Percentiles rank a stretch among this genome's conserved stretches.
phyloP scores from a whole-genome alignment of 2,329 filamentous ascomycete genomes.

The Aspergillus glaucus region DNA sequence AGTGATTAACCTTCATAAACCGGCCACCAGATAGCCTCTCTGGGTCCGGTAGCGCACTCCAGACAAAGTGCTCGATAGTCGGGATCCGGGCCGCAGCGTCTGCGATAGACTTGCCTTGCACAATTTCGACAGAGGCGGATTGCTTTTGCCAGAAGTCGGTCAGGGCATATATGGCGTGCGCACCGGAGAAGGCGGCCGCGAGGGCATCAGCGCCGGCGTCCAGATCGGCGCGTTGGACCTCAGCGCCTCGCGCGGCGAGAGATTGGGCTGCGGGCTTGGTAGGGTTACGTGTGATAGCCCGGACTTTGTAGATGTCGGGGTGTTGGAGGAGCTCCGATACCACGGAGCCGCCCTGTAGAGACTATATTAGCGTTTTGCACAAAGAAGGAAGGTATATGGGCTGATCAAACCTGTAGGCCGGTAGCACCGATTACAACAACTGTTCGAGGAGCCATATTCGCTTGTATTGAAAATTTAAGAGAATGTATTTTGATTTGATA shows the following conservation, averaged over 20 bases:
- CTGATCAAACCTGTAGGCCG: constrained; percentile 4
- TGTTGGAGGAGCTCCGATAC: constrained; percentile 40
- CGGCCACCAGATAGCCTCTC: constrained; percentile 3
- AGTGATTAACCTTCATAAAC: constrained; percentile 7
- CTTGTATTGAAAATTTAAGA: background rate
- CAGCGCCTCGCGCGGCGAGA: constrained; percentile 15
- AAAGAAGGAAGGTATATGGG: background rate
- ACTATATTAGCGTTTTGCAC: background rate
- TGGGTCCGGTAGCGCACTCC: constrained; percentile 7
- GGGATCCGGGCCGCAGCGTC: constrained; percentile 5
- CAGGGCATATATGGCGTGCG: constrained; percentile 6
- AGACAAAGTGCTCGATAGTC: constrained; percentile 6
- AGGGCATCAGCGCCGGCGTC: constrained; percentile 2
- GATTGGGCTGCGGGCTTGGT: constrained; percentile 16
- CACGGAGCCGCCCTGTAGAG: constrained; percentile 40
- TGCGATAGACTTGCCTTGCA: constrained; percentile 6
- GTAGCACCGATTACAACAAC: constrained; percentile 10
- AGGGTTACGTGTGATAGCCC: constrained; percentile 43
- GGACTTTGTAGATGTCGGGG: constrained; percentile 39
- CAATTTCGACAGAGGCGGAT: constrained; percentile 5
- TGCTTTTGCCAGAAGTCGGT: constrained; percentile 10
- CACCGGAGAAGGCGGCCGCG: constrained; percentile 4
- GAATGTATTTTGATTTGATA: background rate
- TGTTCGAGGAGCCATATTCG: constrained; percentile 1
- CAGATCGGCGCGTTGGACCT: constrained; percentile 15